Evolutionary conservation across 129 eudicot species (phyloP).

Genomic region (Chrysanthemum lavandulifolium): DNA sequence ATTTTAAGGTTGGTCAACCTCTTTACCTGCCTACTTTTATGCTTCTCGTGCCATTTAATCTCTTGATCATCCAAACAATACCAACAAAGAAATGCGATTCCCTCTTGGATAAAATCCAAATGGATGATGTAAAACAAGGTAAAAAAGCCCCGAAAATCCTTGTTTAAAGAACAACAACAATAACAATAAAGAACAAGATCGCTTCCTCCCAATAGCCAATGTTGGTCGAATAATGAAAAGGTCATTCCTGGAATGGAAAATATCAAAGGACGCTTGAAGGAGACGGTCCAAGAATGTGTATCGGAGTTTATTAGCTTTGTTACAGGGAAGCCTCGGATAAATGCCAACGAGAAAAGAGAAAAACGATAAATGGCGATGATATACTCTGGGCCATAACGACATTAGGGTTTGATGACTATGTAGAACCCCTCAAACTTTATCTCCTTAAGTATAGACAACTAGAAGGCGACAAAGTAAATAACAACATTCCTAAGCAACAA

Average conservation of each 20-base stretch:
- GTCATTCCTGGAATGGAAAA: slow-evolving; percentile 56
- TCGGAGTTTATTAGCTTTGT: slow-evolving; percentile 72
- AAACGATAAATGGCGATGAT: slow-evolving; percentile 71
- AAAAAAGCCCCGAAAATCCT: slow-evolving; percentile 49
- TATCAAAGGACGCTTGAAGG: slow-evolving; percentile 73
- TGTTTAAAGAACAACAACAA: slow-evolving; percentile 41
- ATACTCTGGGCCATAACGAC: slow-evolving; percentile 64
- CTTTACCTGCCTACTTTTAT: slow-evolving; percentile 45
- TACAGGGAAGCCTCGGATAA: slow-evolving; percentile 72
- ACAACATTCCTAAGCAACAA: slow-evolving; percentile 47
- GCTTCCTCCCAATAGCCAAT: slow-evolving; percentile 72
- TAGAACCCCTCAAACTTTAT: slow-evolving; percentile 55
- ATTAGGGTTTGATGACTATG: slow-evolving; percentile 70
- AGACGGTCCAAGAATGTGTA: slow-evolving; percentile 71
- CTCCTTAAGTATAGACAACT: slow-evolving; percentile 54
- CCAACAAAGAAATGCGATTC: slow-evolving; percentile 31
- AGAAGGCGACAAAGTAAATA: slow-evolving; percentile 48
- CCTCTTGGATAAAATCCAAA: slow-evolving; percentile 28
- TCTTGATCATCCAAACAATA: slow-evolving; percentile 29
- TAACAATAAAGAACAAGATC: slow-evolving; percentile 62
- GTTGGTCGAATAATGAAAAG: slow-evolving; percentile 76
- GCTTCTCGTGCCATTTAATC: slow-evolving; percentile 40
- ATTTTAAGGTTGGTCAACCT: slow-evolving; percentile 36
- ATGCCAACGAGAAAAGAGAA: slow-evolving; percentile 66
- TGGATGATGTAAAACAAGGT: slow-evolving; percentile 43